Base-by-base conservation (phyloP, 257 asterid genomes). In the Salvia hispanica region DNA sequence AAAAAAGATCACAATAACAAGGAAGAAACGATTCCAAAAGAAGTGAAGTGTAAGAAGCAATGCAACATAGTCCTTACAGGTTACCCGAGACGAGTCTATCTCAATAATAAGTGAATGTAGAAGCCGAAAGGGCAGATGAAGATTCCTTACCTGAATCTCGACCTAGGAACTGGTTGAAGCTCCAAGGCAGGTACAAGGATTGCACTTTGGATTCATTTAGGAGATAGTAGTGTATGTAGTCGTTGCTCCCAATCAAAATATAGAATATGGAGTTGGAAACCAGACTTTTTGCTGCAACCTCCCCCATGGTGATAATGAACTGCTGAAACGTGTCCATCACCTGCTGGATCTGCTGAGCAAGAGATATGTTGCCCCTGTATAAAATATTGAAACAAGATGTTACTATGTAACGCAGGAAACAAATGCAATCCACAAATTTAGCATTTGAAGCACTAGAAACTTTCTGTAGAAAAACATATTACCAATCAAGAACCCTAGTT, bases 361-460 rank as follows among this genome's bases (percentile, higher is more conserved):
- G 88, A 56, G 99, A 93, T 88, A 64, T 78, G 99, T 70, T 90
- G 96, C 66, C 99, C 99, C 99, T 93, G 82, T 40, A 72, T 9
- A 36, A 31, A n/a, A n/a, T n/a, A n/a, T n/a, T n/a, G n/a, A n/a
- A n/a, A n/a, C n/a, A n/a, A n/a, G n/a, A n/a, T n/a, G n/a, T n/a
- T n/a, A n/a, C n/a, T n/a, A n/a, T n/a, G n/a, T n/a, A n/a, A n/a
- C n/a, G n/a, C n/a, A n/a, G n/a, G n/a, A n/a, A n/a, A n/a, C n/a
- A n/a, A n/a, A n/a, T n/a, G n/a, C n/a, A n/a, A n/a, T n/a, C n/a
- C n/a, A n/a, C n/a, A n/a, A n/a, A n/a, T n/a, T n/a, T n/a, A n/a
- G n/a, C n/a, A n/a, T n/a, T n/a, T n/a, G n/a, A n/a, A n/a, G n/a
- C n/a, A n/a, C n/a, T n/a, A n/a, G n/a, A n/a, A n/a, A n/a, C n/a